Base-by-base conservation (phyloP, 345 rosid species). In the Eutrema japonicum region DNA sequence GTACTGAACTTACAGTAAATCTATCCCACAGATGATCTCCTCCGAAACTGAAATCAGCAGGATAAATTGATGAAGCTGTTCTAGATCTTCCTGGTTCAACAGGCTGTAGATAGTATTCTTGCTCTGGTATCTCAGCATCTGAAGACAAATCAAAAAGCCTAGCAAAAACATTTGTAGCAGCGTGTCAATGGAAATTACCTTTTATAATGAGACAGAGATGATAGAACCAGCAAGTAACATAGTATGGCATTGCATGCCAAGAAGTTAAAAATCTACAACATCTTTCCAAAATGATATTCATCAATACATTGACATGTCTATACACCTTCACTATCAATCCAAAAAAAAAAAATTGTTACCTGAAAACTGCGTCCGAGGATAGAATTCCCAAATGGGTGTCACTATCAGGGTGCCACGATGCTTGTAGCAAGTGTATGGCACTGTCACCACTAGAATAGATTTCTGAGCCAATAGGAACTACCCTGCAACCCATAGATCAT, bases 11-110 rank as follows among this genome's bases (percentile, higher is more conserved):
- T 86, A 96, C 98, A 72, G 87, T 87, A 79, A 96, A 89, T 60
- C 88, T 83, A 75, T 96, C 97, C 99, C 99, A 92, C 79, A 96
- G 75, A 83, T 90, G 99, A 76, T 88, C 90, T 81, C 89, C 96
- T 38, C 99, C 95, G 54, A 92, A 96, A 72, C 81, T 79, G 81
- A 90, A 96, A 79, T 85, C 93, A 70, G 87, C 97, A 47, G 98
- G 87, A 80, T 89, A 89, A 65, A 90, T 77, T 67, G 97, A 83
- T 43, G 91, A 85, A 70, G 94, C 96, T 71, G 79, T 85, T 65
- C 85, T 87, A 40, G 90, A 88, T 82, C 82, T 76, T 73, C 98
- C 96, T 46, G 89, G 89, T 77, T 86, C 89, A 76, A 85, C 86
- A n/a, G 98, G 96, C 83, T 92, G 97, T 42, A 90, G 82, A 84